Percentiles rank a stretch among this genome's conserved stretches.
Evolutionary conservation across 495 filamentous ascomycete genomes (phyloP).

Genomic region (Penicillium parvum): DNA sequence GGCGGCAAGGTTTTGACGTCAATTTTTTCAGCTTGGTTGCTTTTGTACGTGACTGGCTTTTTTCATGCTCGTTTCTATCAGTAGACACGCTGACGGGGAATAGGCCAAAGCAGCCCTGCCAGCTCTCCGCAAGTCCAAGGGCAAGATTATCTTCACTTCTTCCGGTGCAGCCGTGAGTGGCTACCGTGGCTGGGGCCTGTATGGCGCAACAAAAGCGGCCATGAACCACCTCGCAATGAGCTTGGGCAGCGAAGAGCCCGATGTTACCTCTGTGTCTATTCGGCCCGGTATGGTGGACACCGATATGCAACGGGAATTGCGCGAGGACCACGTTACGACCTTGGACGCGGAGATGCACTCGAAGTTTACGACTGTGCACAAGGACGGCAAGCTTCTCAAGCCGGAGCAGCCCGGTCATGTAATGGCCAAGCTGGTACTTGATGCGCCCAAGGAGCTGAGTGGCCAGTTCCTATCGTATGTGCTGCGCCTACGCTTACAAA

Average conservation of each 20-base stretch:
- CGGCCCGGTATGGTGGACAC: slow-evolving; percentile 87
- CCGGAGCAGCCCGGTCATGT: slow-evolving; percentile 84
- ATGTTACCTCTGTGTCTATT: slow-evolving; percentile 65
- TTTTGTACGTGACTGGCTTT: slow-evolving; percentile 56
- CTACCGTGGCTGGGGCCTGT: slow-evolving; percentile 73
- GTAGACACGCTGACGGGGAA: slow-evolving; percentile 10
- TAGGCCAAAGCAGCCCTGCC: slow-evolving; percentile 73
- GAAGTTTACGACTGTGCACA: slow-evolving; percentile 66
- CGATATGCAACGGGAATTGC: slow-evolving; percentile 82
- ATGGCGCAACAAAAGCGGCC: slow-evolving; percentile 84
- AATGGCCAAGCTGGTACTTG: slow-evolving; percentile 70
- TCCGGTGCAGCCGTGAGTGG: slow-evolving; percentile 66
- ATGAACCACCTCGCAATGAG: slow-evolving; percentile 76
- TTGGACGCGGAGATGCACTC: slow-evolving; percentile 63
- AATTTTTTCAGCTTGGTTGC: slow-evolving; percentile 79
- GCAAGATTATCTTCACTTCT: slow-evolving; percentile 68
- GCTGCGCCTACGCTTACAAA: slow-evolving; percentile 1
- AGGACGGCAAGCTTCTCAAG: slow-evolving; percentile 63
- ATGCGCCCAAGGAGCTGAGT: slow-evolving; percentile 59
- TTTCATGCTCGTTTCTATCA: neutral
- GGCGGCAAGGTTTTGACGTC: slow-evolving; percentile 71
- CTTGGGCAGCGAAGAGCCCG: slow-evolving; percentile 73
- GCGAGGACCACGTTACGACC: slow-evolving; percentile 59
- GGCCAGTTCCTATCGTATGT: slow-evolving; percentile 72
- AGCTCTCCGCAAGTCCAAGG: slow-evolving; percentile 62